Evolutionary conservation across 148 eudicot genomes (phyloP), one percentile per base, ranked within the genome.

Genomic region (Fallopia convolvulus): DNA sequence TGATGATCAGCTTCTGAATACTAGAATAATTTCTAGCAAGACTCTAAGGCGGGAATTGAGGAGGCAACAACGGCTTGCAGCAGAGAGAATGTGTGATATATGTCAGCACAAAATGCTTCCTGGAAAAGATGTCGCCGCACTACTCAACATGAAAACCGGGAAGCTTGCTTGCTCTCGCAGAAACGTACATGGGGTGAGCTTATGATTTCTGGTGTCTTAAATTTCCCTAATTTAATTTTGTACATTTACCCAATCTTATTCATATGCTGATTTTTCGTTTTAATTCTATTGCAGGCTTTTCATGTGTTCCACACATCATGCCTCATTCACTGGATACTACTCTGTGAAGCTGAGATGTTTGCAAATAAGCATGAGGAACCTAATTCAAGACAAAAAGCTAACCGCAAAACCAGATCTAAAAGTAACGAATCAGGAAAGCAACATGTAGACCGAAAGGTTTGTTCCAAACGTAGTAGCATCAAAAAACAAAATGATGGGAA

Each of bases 81-180:
- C 97, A 76, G 91, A 90, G 82, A 89, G 90, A 86, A 80, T 84
- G 82, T 94, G 99, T 82, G 90, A 85, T 81, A 90, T 94, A 55
- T 94, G 99, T 81, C 90, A 88, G 77, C 96, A 87, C 81, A 92
- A 86, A 85, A 87, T 94, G 93, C 89, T 94, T 74, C 96, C 97
- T n/a, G 91, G 92, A 46, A 92, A 94, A 85, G 96, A 94, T 81
- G 99, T 94, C 68, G 97, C 96, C 14, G 75, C 97, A 21, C 83
- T 92, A 65, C 76, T 94, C 68, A 94, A 90, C 82, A 76, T 80
- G 81, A 90, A 88, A 63, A 88, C 99, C n/a, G 97, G 96, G 79
- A 88, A 83, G 77, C 88, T 94, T 79, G 91, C 81, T 60, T 94
- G 97, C 84, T 90, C 93, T 30, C 89, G 97, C 70, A 89, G 97